These are phyloP conservation scores for Neurospora sp. DNA, from an alignment of 2,329 filamentous ascomycete genomes.

Conservation along the genomic window DNA sequence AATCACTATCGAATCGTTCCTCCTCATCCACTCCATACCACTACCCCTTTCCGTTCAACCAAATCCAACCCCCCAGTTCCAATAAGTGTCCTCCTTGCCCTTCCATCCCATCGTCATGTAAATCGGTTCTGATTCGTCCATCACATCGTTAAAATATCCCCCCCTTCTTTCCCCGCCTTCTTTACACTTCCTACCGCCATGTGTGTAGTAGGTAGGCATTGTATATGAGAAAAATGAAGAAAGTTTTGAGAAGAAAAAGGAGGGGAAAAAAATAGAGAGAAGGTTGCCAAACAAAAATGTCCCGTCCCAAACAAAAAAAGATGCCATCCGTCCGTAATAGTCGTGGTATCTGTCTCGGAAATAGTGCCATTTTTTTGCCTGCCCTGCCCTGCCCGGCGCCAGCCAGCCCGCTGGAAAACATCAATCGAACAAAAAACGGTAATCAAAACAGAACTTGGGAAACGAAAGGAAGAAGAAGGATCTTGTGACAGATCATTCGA, in stretches of 20 bases:
- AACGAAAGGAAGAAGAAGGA: neutral
- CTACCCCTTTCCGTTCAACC: neutral
- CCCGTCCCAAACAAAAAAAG: neutral
- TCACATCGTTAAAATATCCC: neutral
- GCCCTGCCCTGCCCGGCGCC: neutral
- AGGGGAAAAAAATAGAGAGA: neutral
- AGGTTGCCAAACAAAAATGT: neutral
- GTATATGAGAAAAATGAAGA: neutral
- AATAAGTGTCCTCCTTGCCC: neutral
- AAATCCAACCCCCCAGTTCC: neutral
- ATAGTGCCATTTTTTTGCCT: neutral
- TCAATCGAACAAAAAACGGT: neutral
- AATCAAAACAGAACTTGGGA: neutral
- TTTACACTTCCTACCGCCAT: neutral
- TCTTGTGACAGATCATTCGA: neutral
- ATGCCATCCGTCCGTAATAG: neutral
- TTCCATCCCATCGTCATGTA: neutral
- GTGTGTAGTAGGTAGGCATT: neutral
- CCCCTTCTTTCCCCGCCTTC: neutral
- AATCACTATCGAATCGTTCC: neutral
- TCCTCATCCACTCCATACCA: neutral
- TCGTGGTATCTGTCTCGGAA: neutral
- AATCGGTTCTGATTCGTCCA: neutral
- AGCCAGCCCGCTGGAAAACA: neutral
- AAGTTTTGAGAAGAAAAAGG: neutral